phyloP scores from a whole-genome alignment of 805 yeast species.

The Candida palmyrensis region DNA sequence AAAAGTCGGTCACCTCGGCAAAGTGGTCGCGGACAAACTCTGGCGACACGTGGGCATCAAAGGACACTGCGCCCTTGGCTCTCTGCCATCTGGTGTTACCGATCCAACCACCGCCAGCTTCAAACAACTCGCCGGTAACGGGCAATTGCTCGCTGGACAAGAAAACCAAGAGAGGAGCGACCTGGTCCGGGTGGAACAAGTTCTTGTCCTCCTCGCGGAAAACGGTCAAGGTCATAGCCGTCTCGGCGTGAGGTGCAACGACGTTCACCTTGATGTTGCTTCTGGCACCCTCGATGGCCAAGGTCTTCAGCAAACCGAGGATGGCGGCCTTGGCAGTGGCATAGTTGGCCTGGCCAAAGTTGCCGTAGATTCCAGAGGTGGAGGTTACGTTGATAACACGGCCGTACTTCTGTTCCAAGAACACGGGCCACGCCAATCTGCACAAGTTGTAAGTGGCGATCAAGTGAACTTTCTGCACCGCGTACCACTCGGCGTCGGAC shows the following conservation, averaged over 20 bases:
- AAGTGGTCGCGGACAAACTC: conserved; percentile 71
- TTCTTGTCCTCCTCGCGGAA: conserved; percentile 77
- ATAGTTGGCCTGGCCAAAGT: conserved; percentile 96
- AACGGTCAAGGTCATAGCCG: conserved; percentile 91
- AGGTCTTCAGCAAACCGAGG: conserved; percentile 75
- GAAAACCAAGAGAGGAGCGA: conserved; percentile 83
- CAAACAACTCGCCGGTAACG: conserved; percentile 77
- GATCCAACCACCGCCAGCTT: conserved; percentile 95
- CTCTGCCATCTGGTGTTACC: conserved; percentile 95
- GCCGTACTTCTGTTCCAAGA: conserved; percentile 73
- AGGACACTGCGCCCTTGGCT: conserved; percentile 74
- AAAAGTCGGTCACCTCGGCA: conserved; percentile 61
- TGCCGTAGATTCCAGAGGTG: conserved; percentile 96
- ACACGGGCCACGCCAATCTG: conserved; percentile 90
- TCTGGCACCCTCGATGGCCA: conserved; percentile 88
- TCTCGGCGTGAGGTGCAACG: conserved; percentile 97
- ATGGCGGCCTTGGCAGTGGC: conserved; percentile 91
- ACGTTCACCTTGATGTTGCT: conserved; percentile 69
- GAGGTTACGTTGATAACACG: conserved; percentile 85
- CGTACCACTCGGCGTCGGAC: conserved; percentile 79
- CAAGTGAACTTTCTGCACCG: conserved; percentile 77
- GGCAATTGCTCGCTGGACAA: conserved; percentile 71
- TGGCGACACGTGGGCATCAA: conserved; percentile 47
- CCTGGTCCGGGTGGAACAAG: conserved; percentile 80
- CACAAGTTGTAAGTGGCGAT: conserved; percentile 76